Conservation (phyloP, 108 stramenopile species). For the Nannochloropsis salina region DNA sequence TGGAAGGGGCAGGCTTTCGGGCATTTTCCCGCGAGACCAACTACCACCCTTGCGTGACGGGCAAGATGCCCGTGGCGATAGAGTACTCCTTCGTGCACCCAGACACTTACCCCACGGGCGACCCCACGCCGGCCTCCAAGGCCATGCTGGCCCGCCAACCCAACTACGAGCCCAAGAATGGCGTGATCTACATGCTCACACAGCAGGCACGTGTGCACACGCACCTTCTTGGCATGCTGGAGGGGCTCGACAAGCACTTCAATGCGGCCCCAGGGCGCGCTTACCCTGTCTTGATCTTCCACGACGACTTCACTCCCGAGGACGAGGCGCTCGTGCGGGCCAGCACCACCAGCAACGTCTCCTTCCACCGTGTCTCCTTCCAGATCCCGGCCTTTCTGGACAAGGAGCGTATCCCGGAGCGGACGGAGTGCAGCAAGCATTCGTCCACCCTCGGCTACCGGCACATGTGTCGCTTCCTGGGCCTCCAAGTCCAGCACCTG, state of each 20-base stretch:
- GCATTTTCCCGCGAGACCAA: constrained; percentile 37
- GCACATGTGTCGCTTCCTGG: constrained; percentile 38
- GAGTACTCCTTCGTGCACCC: constrained; percentile 36
- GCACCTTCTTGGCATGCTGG: neutral
- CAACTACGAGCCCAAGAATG: neutral
- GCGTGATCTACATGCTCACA: constrained; percentile 27
- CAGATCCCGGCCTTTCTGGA: constrained; percentile 19
- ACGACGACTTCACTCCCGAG: constrained; percentile 26
- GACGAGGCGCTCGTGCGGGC: constrained; percentile 15
- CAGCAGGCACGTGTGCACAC: neutral
- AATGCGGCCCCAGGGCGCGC: neutral
- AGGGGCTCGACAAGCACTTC: constrained; percentile 18
- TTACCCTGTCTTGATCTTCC: constrained; percentile 30
- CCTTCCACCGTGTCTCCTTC: neutral
- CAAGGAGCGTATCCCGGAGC: constrained; percentile 24
- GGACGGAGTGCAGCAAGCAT: constrained; percentile 21
- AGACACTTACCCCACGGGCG: neutral
- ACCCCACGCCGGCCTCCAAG: neutral
- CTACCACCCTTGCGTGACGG: constrained; percentile 21
- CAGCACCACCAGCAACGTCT: constrained; percentile 6
- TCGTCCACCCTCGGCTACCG: constrained; percentile 31
- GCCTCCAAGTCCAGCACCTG: constrained; percentile 19
- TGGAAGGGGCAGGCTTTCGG: constrained; percentile 21
- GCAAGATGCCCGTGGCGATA: constrained; percentile 24
- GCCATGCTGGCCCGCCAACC: neutral